Percentiles rank a stretch among this genome's conserved stretches.
These are phyloP conservation scores for Candida pseudoviswanathii DNA, from an alignment of 1,139 yeast genomes.

Conservation along the genomic window DNA sequence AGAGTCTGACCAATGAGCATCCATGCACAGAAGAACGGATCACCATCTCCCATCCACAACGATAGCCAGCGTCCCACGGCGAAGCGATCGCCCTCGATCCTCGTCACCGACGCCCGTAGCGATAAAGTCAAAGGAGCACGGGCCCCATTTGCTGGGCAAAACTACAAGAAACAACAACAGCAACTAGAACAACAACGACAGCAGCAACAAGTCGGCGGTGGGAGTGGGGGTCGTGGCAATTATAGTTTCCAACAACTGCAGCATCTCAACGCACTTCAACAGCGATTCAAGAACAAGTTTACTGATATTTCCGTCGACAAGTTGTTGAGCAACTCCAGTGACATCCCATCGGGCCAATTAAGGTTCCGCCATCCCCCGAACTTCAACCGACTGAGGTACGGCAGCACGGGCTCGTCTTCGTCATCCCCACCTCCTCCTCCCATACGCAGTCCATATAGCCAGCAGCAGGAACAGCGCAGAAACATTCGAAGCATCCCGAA, in stretches of 20 bases:
- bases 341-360: conserved; percentile 79
- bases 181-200: conserved; percentile 19
- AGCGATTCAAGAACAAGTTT: conserved; percentile 46
- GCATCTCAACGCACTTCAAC: conserved; percentile 27
- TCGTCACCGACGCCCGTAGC: conserved; percentile 85
- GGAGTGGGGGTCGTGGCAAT: conserved; percentile 11
- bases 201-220: conserved; percentile 16
- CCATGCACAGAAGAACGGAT: conserved; percentile 7
- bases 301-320: conserved; percentile 75
- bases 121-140: conserved; percentile 56
- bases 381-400: conserved; percentile 17
- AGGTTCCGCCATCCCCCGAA: conserved; percentile 47
- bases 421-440: conserved; percentile 10
- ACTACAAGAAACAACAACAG: conserved; percentile 43
- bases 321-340: conserved; percentile 73
- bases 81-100: conserved; percentile 89
- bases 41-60: conserved; percentile 9
- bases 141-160: conserved; percentile 85
- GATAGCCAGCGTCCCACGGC: conserved; percentile 57
- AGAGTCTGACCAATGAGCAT: conserved; percentile 1
- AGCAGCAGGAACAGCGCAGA: conserved; percentile 17
- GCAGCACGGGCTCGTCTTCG: conserved; percentile 7
- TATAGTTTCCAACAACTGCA: conserved; percentile 19
- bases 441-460: conserved; percentile 10
- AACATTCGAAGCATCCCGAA: conserved; percentile 53